Percentiles rank a stretch among this genome's conserved stretches.
Conservation (phyloP, 106 monocot species). For the Phalaenopsis aphrodite region DNA sequence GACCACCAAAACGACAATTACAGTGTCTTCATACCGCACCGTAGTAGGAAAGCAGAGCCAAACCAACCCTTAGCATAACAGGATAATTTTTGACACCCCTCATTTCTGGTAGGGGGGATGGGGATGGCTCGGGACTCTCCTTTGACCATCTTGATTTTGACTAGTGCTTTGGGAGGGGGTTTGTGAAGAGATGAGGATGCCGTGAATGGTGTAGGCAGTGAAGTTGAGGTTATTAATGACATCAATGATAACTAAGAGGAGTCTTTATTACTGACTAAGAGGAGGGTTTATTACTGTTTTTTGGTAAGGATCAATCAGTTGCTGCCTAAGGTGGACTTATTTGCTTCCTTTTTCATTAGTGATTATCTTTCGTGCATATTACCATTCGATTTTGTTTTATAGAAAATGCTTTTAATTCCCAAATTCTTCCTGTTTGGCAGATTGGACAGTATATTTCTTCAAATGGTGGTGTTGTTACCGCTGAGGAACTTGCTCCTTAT, state of each 20-base stretch:
- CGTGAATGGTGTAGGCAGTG: not conserved
- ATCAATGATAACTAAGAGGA: not conserved
- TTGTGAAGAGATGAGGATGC: not conserved
- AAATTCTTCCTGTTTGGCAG: constrained; percentile 28
- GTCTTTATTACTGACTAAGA: not conserved
- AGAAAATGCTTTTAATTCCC: not conserved
- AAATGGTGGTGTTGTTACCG: constrained; percentile 93
- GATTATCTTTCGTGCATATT: not conserved
- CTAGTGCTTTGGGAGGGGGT: not conserved
- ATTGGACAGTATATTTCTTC: constrained; percentile 97
- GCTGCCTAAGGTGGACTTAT: not conserved
- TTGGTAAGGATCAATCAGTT: not conserved
- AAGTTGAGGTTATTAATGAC: not conserved
- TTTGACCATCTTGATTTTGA: not conserved
- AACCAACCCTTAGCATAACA: too few relatives aligned
- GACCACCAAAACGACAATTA: too few relatives aligned
- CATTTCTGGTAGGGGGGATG: not conserved
- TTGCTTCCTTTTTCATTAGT: not conserved
- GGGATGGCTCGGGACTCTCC: not conserved
- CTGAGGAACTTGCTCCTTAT: constrained; percentile 97
- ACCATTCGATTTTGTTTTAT: constrained; percentile 1
- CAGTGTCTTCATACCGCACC: too few relatives aligned
- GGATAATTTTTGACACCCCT: too few relatives aligned
- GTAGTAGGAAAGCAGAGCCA: too few relatives aligned
- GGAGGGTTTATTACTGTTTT: not conserved